Evolutionary conservation across 1,139 yeast species (phyloP), one percentile per base, ranked within the genome.

Genomic region (Zygosaccharomyces sapae): DNA sequence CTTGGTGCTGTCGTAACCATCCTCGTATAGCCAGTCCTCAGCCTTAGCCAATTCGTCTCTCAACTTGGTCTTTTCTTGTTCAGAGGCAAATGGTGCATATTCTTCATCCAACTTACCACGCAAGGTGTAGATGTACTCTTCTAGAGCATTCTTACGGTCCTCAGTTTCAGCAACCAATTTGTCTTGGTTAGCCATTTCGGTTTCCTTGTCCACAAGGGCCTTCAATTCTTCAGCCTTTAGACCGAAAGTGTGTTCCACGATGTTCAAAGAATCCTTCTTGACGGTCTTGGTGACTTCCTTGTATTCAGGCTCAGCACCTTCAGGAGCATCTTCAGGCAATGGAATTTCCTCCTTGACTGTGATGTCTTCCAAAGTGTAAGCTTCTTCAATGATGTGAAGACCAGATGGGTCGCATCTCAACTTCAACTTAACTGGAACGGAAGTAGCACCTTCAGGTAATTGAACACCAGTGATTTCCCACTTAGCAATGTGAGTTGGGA

Each of bases 21-120:
- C 98, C 54, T 86, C 96, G 72, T 92, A 94, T 66, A 92, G 80
- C 99, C 99, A 92, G 68, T 92, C 96, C 77, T 94, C 98, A 57
- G 97, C 81, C 70, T 84, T 86, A 66, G 77, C 68, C 68, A 92
- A 80, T 77, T 84, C 77, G 52, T 75, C 86, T 50, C 78, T 70
- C 66, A 92, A 79, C 69, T 79, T 86, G 58, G 75, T 74, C 80
- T 90, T 92, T 78, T 92, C 98, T 64, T 81, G 89, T 52, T 84
- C 94, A 57, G 84, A 77, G 55, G 97, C 97, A 67, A 90, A 92
- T 59, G 78, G 83, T 60, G 88, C 79, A 71, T 90, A 92, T 66
- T 83, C 83, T 50, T 89, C 98, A 53, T 90, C 97, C 66, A 94
- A 79, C 77, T 94, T 92, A 69, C 96, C 96, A 77, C 98, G 87